These are phyloP conservation scores for Aspergillus heteromorphus DNA, from an alignment of 495 filamentous ascomycete species.

Conservation along the genomic window DNA sequence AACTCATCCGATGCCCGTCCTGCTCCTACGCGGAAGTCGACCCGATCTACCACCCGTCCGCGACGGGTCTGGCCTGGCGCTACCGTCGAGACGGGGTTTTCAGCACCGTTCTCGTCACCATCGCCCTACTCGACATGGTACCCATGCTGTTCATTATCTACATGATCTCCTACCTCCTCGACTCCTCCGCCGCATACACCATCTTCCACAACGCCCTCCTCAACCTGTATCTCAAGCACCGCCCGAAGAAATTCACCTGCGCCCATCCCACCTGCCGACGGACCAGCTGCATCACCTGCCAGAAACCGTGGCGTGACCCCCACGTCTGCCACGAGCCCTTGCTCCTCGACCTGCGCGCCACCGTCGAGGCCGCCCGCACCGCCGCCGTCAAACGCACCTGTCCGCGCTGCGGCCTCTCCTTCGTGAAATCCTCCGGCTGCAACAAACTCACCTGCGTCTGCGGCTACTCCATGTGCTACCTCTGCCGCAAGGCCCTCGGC, in stretches of 20 bases:
- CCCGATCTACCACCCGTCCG: constrained; percentile 60
- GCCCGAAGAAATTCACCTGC: constrained; percentile 69
- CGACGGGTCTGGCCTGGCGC: constrained; percentile 34
- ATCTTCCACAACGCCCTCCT: constrained; percentile 51
- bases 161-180: constrained; percentile 37
- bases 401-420: constrained; percentile 79
- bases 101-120: constrained; percentile 27
- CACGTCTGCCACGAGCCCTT: constrained; percentile 62
- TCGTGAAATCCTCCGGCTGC: constrained; percentile 88
- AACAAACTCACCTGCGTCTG: constrained; percentile 98
- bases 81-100: constrained; percentile 48
- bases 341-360: constrained; percentile 68
- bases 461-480: constrained; percentile 96
- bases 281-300: constrained; percentile 72
- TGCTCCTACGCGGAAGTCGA: constrained; percentile 88
- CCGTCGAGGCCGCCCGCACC: constrained; percentile 85
- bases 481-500: constrained; percentile 59
- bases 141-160: constrained; percentile 50
- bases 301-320: constrained; percentile 59
- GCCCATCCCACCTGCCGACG: constrained; percentile 58
- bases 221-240: constrained; percentile 58
- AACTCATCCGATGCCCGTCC: constrained; percentile 82
- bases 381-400: constrained; percentile 94
- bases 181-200: constrained; percentile 29
- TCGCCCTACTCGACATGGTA: constrained; percentile 43